Percentiles rank a stretch among this genome's conserved stretches.
These are phyloP conservation scores for Starmerella potacharoeniae DNA, from an alignment of 805 yeast species.

Conservation along the genomic window DNA sequence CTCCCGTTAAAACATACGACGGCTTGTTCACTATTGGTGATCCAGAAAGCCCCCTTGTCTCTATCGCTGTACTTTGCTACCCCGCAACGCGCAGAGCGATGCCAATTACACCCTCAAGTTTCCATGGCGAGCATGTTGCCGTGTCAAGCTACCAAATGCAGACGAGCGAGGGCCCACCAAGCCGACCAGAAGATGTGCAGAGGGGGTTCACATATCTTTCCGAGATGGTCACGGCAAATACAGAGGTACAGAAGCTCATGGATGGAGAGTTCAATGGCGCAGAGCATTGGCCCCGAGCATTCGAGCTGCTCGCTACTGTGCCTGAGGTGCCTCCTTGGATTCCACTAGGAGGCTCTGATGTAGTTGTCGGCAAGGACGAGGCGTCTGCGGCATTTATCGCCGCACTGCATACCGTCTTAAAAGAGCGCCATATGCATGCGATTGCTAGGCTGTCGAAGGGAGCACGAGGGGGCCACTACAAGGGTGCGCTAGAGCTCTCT, in stretches of 20 bases:
- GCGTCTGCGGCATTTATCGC: conserved; percentile 8
- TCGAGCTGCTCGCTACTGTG: conserved; percentile 19
- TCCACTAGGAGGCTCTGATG: conserved; percentile 10
- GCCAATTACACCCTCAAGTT: not conserved
- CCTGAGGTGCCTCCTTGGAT: conserved; percentile 18
- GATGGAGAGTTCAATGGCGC: conserved; percentile 19
- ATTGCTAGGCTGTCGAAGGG: conserved; percentile 18
- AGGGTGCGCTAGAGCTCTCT: conserved; percentile 15
- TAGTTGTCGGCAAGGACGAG: not conserved
- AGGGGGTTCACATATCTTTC: conserved; percentile 14
- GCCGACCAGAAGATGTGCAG: conserved; percentile 4
- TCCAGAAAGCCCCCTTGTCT: conserved; percentile 11
- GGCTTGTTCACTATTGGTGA: conserved; percentile 17
- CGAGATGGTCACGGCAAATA: conserved; percentile 10
- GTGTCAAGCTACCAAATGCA: conserved; percentile 10
- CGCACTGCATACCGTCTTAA: conserved; percentile 11
- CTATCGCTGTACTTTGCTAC: conserved; percentile 4
- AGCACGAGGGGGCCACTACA: conserved; percentile 2
- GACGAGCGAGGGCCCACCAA: conserved; percentile 8
- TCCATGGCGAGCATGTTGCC: conserved; percentile 4
- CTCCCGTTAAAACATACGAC: conserved; percentile 8
- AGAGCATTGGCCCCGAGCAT: conserved; percentile 11
- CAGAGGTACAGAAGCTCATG: conserved; percentile 13
- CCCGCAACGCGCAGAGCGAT: conserved; percentile 11
- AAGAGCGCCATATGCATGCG: conserved; percentile 12